Conservation (phyloP, 768 basidiomycete species). For the Tricholoma sp. region DNA sequence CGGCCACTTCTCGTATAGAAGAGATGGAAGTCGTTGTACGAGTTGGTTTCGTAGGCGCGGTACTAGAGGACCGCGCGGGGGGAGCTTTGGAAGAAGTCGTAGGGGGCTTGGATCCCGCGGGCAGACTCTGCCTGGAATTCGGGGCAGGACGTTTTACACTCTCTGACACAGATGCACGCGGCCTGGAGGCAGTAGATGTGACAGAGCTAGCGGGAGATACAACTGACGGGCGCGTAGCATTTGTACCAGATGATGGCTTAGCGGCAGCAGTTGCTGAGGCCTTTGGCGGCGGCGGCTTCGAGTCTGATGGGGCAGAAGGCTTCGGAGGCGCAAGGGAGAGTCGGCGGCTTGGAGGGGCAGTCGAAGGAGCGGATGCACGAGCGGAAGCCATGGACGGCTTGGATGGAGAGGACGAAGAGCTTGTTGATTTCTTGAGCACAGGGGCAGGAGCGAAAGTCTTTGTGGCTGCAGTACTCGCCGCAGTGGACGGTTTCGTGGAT, state of each 20-base stretch:
- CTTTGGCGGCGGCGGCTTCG: slow-evolving; percentile 28
- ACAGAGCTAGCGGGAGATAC: slow-evolving; percentile 53
- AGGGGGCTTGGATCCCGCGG: slow-evolving; percentile 30
- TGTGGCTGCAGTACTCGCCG: neutral
- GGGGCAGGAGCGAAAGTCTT: slow-evolving; percentile 20
- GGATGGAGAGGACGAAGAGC: slow-evolving; percentile 29
- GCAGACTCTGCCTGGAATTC: slow-evolving; percentile 37
- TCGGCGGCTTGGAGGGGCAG: slow-evolving; percentile 33
- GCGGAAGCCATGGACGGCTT: slow-evolving; percentile 33
- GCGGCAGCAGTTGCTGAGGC: slow-evolving; percentile 30
- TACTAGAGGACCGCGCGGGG: slow-evolving; percentile 24
- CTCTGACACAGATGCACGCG: slow-evolving; percentile 67
- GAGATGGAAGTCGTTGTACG: slow-evolving; percentile 58
- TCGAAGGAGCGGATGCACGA: slow-evolving; percentile 27
- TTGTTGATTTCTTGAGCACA: slow-evolving; percentile 32
- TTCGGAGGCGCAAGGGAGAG: slow-evolving; percentile 42
- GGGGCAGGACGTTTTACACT: slow-evolving; percentile 48
- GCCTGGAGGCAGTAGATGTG: slow-evolving; percentile 44
- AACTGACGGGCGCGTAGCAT: slow-evolving; percentile 41
- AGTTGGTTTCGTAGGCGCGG: slow-evolving; percentile 35
- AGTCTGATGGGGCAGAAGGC: slow-evolving; percentile 25
- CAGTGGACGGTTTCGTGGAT: slow-evolving; percentile 34
- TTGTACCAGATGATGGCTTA: slow-evolving; percentile 30
- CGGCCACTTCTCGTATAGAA: slow-evolving; percentile 69
- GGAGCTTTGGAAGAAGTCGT: slow-evolving; percentile 27